Evolutionary conservation across 805 yeast species (phyloP).

Genomic region (Saitoella complicata): DNA sequence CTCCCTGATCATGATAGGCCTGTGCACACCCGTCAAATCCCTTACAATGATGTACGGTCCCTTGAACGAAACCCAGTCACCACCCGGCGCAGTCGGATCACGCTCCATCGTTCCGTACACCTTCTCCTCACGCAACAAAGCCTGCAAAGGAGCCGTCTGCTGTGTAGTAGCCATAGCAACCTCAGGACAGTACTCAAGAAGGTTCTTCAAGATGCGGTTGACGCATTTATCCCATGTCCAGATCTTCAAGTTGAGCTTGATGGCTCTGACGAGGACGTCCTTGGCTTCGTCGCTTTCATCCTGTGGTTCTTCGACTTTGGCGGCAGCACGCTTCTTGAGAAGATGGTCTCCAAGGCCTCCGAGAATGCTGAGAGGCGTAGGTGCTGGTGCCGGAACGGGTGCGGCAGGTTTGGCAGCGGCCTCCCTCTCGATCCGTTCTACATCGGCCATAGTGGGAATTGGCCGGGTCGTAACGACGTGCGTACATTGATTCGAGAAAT

Average conservation of each 20-base stretch:
- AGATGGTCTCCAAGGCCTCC: neutral
- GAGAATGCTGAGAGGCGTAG: conserved; percentile 16
- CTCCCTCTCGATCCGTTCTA: neutral
- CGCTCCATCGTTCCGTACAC: conserved; percentile 75
- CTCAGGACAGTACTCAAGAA: neutral
- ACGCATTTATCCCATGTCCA: conserved; percentile 57
- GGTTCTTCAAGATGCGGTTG: neutral
- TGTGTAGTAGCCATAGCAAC: conserved; percentile 6
- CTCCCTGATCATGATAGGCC: conserved; percentile 72
- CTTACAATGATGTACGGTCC: conserved; percentile 61
- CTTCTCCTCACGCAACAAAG: conserved; percentile 68
- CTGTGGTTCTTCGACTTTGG: conserved; percentile 23
- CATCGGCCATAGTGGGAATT: neutral
- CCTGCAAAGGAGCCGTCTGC: conserved; percentile 21
- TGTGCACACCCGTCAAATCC: conserved; percentile 58
- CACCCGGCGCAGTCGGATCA: conserved; percentile 71
- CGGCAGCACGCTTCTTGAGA: neutral
- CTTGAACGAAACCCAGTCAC: conserved; percentile 68
- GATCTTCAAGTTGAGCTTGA: conserved; percentile 48
- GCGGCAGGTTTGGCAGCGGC: neutral
- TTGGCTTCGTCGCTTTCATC: conserved; percentile 5
- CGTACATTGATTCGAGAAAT: conserved; percentile 48
- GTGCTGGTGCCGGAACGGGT: too few species aligned
- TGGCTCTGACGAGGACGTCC: conserved; percentile 56
- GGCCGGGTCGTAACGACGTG: conserved; percentile 58